Base-by-base conservation (phyloP, 148 eudicot genomes). In the Talinum fruticosum region DNA sequence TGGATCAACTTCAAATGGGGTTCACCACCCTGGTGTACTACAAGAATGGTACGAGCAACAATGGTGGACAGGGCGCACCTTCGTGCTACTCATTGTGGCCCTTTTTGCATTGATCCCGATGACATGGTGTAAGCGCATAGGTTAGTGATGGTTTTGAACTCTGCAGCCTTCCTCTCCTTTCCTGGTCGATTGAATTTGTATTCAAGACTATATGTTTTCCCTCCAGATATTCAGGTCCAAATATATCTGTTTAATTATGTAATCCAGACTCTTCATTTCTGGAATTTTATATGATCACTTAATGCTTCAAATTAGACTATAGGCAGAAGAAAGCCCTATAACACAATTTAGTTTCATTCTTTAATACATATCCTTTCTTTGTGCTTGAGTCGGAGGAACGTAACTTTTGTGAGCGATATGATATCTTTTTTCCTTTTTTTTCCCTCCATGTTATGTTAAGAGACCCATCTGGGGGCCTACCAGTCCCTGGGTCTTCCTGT, bases 61-160 rank as follows among this genome's bases (percentile, higher is more conserved):
- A n/a, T 88, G 93, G 93, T 92, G 94, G 95, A 89, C 80, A 79
- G 86, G 87, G 16, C 87, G 94, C 32, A 74, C 82, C 62, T 83
- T 87, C 70, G 85, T 88, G 66, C 89, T 92, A 54, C 82, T 89
- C 28, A 71, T 88, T 49, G 85, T 87, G 1, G 81, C 90, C 53
- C 79, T 87, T 38, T 84, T 78, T 65, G 82, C 87, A 41, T 86
- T 93, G 80, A 79, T 87, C 57, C 93, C 97, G 24, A 85, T 91
- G 86, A 88, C 90, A 44, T 85, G 87, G 85, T 84, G 87, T 74
- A 93, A 90, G 87, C 89, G 93, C 44, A 87, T 93, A 81, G 96
- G 97, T 93, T 41, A 82, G 87, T 80, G 68, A 72, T 54, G 28
- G 16, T 69, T 33, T 21, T 28, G 4, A 32, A 35, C 44, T 32